These are phyloP conservation scores for Tulasnella sp. DNA, from an alignment of 768 basidiomycete genomes.

Conservation along the genomic window DNA sequence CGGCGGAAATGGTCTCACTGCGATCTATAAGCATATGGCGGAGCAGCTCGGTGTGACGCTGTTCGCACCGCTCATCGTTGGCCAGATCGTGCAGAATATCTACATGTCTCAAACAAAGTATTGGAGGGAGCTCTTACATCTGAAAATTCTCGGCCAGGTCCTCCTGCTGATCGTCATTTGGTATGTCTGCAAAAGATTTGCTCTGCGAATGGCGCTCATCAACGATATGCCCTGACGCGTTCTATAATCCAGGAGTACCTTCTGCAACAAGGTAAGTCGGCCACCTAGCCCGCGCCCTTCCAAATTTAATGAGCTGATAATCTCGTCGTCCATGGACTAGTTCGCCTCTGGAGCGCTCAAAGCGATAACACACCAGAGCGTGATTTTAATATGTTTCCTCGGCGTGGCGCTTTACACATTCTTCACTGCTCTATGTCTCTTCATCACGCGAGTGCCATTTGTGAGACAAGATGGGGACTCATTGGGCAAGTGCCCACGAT, in stretches of 20 bases:
- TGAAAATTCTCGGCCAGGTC: slow-evolving; percentile 22
- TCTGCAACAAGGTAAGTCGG: slow-evolving; percentile 20
- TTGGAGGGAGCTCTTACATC: slow-evolving; percentile 17
- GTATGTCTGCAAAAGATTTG: too few species aligned
- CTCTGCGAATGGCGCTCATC: too few species aligned
- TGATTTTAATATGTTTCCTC: slow-evolving; percentile 22
- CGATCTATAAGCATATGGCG: slow-evolving; percentile 23
- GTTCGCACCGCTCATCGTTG: slow-evolving; percentile 23
- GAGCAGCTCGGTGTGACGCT: slow-evolving; percentile 22
- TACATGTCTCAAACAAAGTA: slow-evolving; percentile 21
- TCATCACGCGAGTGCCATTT: slow-evolving; percentile 22
- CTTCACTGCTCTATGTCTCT: slow-evolving; percentile 21
- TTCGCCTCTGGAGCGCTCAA: slow-evolving; percentile 21
- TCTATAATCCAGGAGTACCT: slow-evolving; percentile 20
- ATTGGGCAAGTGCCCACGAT: background rate
- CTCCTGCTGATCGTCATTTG: slow-evolving; percentile 23
- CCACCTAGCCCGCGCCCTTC: too few species aligned
- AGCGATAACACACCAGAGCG: slow-evolving; percentile 20
- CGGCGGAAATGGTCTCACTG: slow-evolving; percentile 21
- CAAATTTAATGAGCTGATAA: too few species aligned
- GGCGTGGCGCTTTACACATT: slow-evolving; percentile 20
- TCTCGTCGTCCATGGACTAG: too few species aligned
- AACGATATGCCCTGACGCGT: too few species aligned
- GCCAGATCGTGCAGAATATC: slow-evolving; percentile 23
- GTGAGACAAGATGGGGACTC: slow-evolving; percentile 10